These are phyloP conservation scores for Blastocladiella britannica DNA, from an alignment of 192 early-diverging fungal species.

Conservation along the genomic window DNA sequence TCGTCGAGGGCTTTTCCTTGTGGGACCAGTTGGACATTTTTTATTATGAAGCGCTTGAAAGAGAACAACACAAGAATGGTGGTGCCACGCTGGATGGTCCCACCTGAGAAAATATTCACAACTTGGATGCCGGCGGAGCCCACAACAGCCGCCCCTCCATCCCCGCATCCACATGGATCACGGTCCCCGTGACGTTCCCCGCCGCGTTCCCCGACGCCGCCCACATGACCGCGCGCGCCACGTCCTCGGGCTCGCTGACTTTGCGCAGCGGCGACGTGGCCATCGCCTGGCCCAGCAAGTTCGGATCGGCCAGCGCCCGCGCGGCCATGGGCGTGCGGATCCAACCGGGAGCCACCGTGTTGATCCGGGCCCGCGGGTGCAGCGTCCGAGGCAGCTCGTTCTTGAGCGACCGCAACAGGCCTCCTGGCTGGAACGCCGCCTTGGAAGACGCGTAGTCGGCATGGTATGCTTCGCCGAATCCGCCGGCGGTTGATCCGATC, in stretches of 20 bases:
- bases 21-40: constrained; percentile 26
- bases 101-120: too few relatives aligned
- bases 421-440: constrained; percentile 28
- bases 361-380: constrained; percentile 27
- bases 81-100: too few relatives aligned
- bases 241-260: constrained; percentile 29
- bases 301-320: constrained; percentile 17
- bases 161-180: constrained; percentile 31
- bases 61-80: too few relatives aligned
- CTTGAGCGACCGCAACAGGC: constrained; percentile 20
- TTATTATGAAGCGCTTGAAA: too few relatives aligned
- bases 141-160: constrained; percentile 32
- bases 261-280: constrained; percentile 32
- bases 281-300: constrained; percentile 24
- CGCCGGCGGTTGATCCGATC: constrained; percentile 29
- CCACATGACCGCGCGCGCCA: constrained; percentile 28
- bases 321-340: constrained; percentile 39
- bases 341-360: constrained; percentile 29
- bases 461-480: constrained; percentile 33
- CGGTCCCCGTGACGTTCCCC: constrained; percentile 35
- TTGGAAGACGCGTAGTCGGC: constrained; percentile 27
- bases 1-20: constrained; percentile 52
- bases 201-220: constrained; percentile 16
- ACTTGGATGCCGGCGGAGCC: not conserved
- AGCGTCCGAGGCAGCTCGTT: constrained; percentile 30